A percentile compares a stretch with the other conserved stretches of the same genome.
Conservation (phyloP, 495 filamentous ascomycete species). For the Neurospora sp. region DNA sequence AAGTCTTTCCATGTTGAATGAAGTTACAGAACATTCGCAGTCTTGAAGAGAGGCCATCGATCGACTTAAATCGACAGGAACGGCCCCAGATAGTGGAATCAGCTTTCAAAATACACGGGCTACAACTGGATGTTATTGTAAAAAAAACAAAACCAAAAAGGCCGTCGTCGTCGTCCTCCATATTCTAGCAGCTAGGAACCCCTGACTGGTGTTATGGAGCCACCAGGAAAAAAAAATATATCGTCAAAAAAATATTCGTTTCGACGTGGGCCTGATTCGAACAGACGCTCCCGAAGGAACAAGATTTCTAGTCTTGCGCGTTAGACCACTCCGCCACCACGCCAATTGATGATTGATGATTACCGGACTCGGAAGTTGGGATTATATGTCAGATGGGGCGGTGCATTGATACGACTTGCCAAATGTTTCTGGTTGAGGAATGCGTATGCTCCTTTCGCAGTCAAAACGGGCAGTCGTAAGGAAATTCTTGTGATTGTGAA, state of each 20-base stretch:
- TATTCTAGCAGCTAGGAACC: background rate
- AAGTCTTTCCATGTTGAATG: too few relatives aligned
- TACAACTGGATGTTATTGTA: background rate
- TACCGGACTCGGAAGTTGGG: background rate
- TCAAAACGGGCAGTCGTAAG: too few relatives aligned
- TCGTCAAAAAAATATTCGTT: background rate
- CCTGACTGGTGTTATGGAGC: background rate
- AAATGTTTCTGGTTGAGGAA: background rate
- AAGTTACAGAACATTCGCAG: too few relatives aligned
- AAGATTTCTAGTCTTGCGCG: constrained; percentile 1
- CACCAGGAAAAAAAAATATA: background rate
- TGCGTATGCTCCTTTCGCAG: background rate
- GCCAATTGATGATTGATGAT: background rate
- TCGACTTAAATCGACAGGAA: too few relatives aligned
- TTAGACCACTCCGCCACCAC: background rate
- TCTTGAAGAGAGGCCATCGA: too few relatives aligned
- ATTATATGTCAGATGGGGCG: background rate
- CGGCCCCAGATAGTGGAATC: background rate
- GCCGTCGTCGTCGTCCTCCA: background rate
- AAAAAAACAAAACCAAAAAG: background rate
- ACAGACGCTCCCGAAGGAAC: background rate
- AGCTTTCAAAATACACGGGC: background rate
- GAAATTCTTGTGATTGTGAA: too few relatives aligned
- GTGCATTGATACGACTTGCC: background rate
- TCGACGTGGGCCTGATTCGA: background rate